Base-by-base conservation (phyloP, 2,329 filamentous ascomycete genomes). In the Xylaria sp. region DNA sequence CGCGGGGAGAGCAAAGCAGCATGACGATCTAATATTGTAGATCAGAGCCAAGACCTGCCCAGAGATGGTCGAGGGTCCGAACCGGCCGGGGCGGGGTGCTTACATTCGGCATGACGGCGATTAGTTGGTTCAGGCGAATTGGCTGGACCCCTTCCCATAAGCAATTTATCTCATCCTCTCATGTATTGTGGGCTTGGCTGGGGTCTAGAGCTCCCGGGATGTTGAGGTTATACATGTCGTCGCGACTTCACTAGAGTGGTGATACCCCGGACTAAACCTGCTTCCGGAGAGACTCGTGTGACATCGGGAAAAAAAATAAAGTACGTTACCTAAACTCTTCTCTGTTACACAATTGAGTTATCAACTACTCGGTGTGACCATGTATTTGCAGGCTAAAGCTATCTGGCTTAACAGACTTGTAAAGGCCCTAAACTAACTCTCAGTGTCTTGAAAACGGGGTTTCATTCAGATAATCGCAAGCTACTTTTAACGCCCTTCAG, bases 1-100 rank as follows among this genome's bases (percentile, higher is more conserved):
- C 32, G 66, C 56, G 61, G 55, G 57, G 58, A 61, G 56, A 25
- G 46, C 18, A 48, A 52, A 52, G 12, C 13, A 41, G 41, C 44
- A 52, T 57, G 50, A 12, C 23, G 41, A 18, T 54, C 54, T 37
- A 8, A 46, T 34, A 60, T 64, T n/a, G 32, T 5, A 28, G 7
- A 20, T 34, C 18, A 56, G 48, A 39, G 28, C 56, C 25, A 39
- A 13, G 51, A 46, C 10, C 10, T 37, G 20, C 32, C 20, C 39
- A 13, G 55, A 18, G 13, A 41, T n/a, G 23, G 6, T 51, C 15
- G 32, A 57, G 20, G 28, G 28, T 44, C 51, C 18, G 44, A 57
- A 56, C 13, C 10, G 10, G 25, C 39, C 23, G 20, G 23, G 37
- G 3, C 20, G 18, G 13, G 20, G 23, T 7, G 10, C 9, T 41